These are phyloP conservation scores for Hyaloperonospora arabidopsidis DNA, from an alignment of 352 stramenopile species.

Conservation along the genomic window DNA sequence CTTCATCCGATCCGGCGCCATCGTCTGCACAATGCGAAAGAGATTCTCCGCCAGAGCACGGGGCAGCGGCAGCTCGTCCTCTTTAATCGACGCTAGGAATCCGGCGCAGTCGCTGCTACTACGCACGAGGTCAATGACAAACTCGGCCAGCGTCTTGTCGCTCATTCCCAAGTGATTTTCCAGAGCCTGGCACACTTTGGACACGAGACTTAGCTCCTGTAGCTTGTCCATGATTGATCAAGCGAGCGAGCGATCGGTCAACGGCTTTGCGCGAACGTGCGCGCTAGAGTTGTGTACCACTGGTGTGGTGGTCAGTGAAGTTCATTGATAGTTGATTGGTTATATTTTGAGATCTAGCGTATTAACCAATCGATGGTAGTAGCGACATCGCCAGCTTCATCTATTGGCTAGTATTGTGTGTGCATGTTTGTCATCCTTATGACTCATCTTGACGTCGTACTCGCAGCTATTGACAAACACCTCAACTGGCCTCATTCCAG, in stretches of 20 bases:
- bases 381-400: not conserved
- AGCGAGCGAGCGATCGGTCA: not conserved
- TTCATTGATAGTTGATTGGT: too few species aligned
- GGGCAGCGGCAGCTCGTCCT: slow-evolving; percentile 55
- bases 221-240: slow-evolving; percentile 71
- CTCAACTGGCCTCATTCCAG: slow-evolving; percentile 9
- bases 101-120: slow-evolving; percentile 50
- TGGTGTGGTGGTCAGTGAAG: not conserved
- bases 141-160: slow-evolving; percentile 96
- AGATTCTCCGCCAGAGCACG: slow-evolving; percentile 62
- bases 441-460: slow-evolving; percentile 32
- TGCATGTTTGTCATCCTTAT: slow-evolving; percentile 3
- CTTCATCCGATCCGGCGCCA: slow-evolving; percentile 54
- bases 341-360: not conserved
- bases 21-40: slow-evolving; percentile 75
- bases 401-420: slow-evolving; percentile 8
- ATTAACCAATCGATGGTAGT: slow-evolving; percentile 5
- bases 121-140: slow-evolving; percentile 89
- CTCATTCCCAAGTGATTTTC: slow-evolving; percentile 91
- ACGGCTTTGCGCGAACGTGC: not conserved
- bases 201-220: slow-evolving; percentile 82
- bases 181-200: slow-evolving; percentile 83
- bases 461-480: slow-evolving; percentile 22
- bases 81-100: slow-evolving; percentile 56
- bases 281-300: not conserved